phyloP scores from a whole-genome alignment of 345 rosid genomes.

The Boechera stricta region DNA sequence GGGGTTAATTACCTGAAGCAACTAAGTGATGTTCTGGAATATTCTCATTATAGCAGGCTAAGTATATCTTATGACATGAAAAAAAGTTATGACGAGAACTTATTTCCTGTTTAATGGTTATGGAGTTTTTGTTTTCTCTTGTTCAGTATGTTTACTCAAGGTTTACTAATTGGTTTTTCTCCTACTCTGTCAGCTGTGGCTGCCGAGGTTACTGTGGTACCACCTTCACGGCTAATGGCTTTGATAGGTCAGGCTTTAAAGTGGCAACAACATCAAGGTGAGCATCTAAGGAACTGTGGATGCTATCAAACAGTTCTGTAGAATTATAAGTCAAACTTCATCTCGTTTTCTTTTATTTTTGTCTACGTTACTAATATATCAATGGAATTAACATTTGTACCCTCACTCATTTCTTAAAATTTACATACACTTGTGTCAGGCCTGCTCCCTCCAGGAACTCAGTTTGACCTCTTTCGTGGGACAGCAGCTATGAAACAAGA shows the following conservation, averaged over 20 bases:
- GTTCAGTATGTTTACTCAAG: slow-evolving; percentile 9
- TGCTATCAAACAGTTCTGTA: slow-evolving; percentile 10
- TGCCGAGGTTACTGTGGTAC: slow-evolving; percentile 91
- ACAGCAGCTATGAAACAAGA: slow-evolving; percentile 99
- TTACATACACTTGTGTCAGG: slow-evolving; percentile 52
- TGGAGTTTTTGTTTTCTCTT: slow-evolving; percentile 12
- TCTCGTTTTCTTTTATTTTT: neutral
- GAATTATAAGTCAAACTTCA: neutral
- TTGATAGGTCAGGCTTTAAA: slow-evolving; percentile 94
- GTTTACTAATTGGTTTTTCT: slow-evolving; percentile 23
- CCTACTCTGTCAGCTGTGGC: slow-evolving; percentile 66
- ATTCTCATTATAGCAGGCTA: slow-evolving; percentile 1
- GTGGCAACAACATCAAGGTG: slow-evolving; percentile 99
- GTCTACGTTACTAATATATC: neutral
- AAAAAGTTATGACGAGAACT: slow-evolving; percentile 13
- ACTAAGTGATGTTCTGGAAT: slow-evolving; percentile 15
- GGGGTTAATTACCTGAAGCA: slow-evolving; percentile 10
- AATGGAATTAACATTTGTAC: slow-evolving; percentile 14
- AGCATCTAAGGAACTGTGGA: slow-evolving; percentile 35
- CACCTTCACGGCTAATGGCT: slow-evolving; percentile 98
- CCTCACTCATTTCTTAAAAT: slow-evolving; percentile 4
- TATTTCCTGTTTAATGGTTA: slow-evolving; percentile 10
- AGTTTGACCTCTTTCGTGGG: slow-evolving; percentile 95
- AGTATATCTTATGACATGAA: slow-evolving; percentile 14
- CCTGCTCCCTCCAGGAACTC: slow-evolving; percentile 96